phyloP scores from a whole-genome alignment of 176 grass and related monocot genomes.

The Cenchrus purpureus region DNA sequence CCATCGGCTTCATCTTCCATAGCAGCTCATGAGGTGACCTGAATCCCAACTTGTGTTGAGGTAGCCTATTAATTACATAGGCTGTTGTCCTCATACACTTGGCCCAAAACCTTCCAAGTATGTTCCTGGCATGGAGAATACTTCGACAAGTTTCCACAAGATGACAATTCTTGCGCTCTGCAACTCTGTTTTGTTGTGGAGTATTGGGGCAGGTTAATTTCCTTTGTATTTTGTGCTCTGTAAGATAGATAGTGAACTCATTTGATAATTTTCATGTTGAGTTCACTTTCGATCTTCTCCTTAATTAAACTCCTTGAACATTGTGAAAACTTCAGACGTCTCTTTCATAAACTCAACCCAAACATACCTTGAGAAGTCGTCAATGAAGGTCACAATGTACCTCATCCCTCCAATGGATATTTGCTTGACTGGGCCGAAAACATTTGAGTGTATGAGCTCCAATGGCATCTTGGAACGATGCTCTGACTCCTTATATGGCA shows the following conservation, averaged over 20 bases:
- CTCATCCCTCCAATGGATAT: not conserved
- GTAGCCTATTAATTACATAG: conserved; percentile 18
- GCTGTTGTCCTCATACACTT: conserved; percentile 3
- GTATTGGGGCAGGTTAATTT: conserved; percentile 31
- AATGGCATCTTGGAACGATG: not conserved
- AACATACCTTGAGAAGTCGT: not conserved
- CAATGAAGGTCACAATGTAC: not conserved
- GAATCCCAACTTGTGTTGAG: conserved; percentile 11
- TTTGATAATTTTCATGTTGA: not conserved
- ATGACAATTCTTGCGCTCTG: conserved; percentile 5
- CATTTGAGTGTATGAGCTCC: conserved; percentile 35
- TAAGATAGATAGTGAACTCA: conserved; percentile 27
- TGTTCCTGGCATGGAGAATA: conserved; percentile 39
- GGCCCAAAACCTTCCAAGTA: conserved; percentile 14
- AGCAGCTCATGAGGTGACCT: conserved; percentile 22
- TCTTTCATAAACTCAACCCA: conserved; percentile 40
- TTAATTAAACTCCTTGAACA: no score
- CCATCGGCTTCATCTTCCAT: not conserved
- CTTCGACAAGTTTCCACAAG: conserved; percentile 5
- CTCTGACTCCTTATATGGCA: conserved; percentile 1
- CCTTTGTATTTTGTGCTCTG: conserved; percentile 4
- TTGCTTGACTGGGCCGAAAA: not conserved
- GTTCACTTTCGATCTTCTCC: no score
- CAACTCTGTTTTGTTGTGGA: conserved; percentile 35
- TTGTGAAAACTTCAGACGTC: no score